Conservation (phyloP, 257 asterid species). For the Datura wrightii region DNA sequence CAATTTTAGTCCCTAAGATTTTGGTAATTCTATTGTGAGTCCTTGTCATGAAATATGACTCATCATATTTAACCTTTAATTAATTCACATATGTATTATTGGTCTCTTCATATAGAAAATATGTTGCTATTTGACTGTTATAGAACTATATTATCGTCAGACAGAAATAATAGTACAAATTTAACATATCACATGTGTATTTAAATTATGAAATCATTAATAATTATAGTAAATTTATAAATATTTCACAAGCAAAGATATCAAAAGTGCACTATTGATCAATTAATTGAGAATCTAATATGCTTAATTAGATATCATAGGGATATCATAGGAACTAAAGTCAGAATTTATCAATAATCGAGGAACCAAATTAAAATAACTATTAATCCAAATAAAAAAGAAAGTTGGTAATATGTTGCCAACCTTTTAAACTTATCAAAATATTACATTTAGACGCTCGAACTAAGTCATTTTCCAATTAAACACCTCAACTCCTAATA, state of each 20-base stretch:
- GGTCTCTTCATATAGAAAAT: background rate
- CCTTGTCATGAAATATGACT: background rate
- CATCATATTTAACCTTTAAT: too few relatives aligned
- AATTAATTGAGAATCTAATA: background rate
- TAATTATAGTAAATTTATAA: background rate
- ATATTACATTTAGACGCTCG: too few relatives aligned
- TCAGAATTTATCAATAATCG: background rate
- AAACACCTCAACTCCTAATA: too few relatives aligned
- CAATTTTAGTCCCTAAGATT: background rate
- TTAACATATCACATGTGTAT: background rate
- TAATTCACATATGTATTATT: background rate
- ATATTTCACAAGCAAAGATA: background rate
- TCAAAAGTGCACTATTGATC: background rate
- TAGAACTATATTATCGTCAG: too few relatives aligned
- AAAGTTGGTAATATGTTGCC: background rate
- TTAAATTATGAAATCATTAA: too few relatives aligned
- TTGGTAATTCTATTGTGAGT: too few relatives aligned
- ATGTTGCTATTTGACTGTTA: background rate
- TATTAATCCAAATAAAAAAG: background rate
- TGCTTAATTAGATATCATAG: background rate
- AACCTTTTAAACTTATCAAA: too few relatives aligned
- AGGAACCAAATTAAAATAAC: background rate
- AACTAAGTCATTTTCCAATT: too few relatives aligned
- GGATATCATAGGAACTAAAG: background rate
- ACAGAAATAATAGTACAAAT: too few relatives aligned